Percentiles rank a stretch among this genome's conserved stretches.
Conservation (phyloP, 306 rosid species). For the Datisca glomerata region DNA sequence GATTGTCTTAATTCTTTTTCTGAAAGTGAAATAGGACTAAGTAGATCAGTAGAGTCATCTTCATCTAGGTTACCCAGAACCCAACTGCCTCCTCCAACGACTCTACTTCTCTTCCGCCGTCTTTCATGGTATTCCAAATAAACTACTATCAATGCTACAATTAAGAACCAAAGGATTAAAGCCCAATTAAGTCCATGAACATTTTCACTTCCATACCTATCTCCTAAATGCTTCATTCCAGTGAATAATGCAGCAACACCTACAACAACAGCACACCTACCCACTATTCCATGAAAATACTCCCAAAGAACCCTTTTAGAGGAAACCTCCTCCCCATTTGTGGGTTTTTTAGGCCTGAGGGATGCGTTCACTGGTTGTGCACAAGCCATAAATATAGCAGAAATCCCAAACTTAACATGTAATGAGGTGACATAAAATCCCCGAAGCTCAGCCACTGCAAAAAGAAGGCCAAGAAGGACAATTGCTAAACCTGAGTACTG, state of each 20-base stretch:
- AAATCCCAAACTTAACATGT: conserved; percentile 67
- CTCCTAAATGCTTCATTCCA: conserved; percentile 87
- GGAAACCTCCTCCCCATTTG: conserved; percentile 43
- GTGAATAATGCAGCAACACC: conserved; percentile 72
- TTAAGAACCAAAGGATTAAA: conserved; percentile 54
- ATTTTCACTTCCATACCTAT: conserved; percentile 56
- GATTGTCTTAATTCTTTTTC: conserved; percentile 37
- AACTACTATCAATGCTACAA: conserved; percentile 32
- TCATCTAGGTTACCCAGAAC: conserved; percentile 71
- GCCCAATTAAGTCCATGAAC: conserved; percentile 66
- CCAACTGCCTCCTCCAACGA: conserved; percentile 66
- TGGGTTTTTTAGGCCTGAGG: conserved; percentile 45
- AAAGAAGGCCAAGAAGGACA: conserved; percentile 68
- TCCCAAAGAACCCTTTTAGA: conserved; percentile 65
- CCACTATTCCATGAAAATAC: conserved; percentile 53
- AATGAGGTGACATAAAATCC: conserved; percentile 62
- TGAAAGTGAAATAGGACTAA: conserved; percentile 34
- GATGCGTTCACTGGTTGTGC: conserved; percentile 63
- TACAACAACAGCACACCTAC: conserved; percentile 52
- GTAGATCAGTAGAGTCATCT: conserved; percentile 74
- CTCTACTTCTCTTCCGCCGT: conserved; percentile 25
- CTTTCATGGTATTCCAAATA: conserved; percentile 53
- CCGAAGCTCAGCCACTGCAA: conserved; percentile 85
- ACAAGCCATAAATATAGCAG: conserved; percentile 56
- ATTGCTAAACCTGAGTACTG: conserved; percentile 84